phyloP scores from a whole-genome alignment of 139 green algal genomes.

The Chlamydomonas urium region DNA sequence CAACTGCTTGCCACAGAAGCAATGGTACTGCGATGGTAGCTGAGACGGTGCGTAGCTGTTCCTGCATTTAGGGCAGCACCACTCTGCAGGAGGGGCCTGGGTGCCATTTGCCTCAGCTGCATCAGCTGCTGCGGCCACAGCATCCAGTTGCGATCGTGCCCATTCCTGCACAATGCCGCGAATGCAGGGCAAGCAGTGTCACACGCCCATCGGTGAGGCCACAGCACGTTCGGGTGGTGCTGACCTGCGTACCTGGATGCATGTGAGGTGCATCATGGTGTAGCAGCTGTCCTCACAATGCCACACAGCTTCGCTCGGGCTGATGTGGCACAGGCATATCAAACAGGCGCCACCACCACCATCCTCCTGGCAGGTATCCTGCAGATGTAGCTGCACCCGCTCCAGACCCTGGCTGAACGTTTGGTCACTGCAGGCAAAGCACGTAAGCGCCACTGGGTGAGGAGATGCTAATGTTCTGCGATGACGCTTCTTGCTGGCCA shows the following conservation, averaged over 20 bases:
- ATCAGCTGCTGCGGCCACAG: slow-evolving; percentile 6
- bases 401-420: slow-evolving; percentile 37
- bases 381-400: slow-evolving; percentile 57
- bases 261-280: slow-evolving; percentile 64
- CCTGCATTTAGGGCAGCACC: slow-evolving; percentile 81
- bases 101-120: background rate
- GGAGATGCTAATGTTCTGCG: no score
- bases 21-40: slow-evolving; percentile 57
- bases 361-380: no score
- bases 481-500: no score
- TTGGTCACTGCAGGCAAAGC: slow-evolving; percentile 29
- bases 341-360: slow-evolving; percentile 56
- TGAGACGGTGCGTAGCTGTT: slow-evolving; percentile 31
- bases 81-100: slow-evolving; percentile 33
- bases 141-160: slow-evolving; percentile 58
- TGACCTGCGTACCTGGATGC: no score
- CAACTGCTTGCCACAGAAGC: slow-evolving; percentile 68
- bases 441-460: no score
- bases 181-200: background rate
- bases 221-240: no score
- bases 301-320: slow-evolving; percentile 59
- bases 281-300: slow-evolving; percentile 58
- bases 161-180: slow-evolving; percentile 63
- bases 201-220: background rate
- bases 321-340: slow-evolving; percentile 57